phyloP scores from a whole-genome alignment of 2,329 filamentous ascomycete genomes.

The Clarireedia hainanense region DNA sequence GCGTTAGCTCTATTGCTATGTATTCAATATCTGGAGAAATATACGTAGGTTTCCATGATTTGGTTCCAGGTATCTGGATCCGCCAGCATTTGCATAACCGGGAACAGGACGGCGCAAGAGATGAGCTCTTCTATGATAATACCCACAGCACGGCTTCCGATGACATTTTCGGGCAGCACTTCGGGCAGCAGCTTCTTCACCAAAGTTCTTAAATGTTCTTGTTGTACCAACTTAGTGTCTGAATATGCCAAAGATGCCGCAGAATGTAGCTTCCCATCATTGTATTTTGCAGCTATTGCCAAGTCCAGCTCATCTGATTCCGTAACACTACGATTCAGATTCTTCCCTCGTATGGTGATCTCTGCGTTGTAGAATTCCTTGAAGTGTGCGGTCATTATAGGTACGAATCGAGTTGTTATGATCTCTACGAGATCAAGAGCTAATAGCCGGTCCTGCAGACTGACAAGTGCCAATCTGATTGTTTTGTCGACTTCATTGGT shows the following conservation, averaged over 20 bases:
- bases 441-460: slow-evolving; percentile 63
- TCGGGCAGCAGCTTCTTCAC: slow-evolving; percentile 64
- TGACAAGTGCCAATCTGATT: slow-evolving; percentile 64
- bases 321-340: slow-evolving; percentile 82
- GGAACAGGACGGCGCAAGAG: slow-evolving; percentile 82
- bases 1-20: slow-evolving; percentile 9
- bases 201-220: slow-evolving; percentile 78
- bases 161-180: slow-evolving; percentile 64
- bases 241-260: slow-evolving; percentile 77
- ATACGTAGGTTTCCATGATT: slow-evolving; percentile 74
- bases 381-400: slow-evolving; percentile 81
- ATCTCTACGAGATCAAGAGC: slow-evolving; percentile 78
- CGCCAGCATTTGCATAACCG: slow-evolving; percentile 69
- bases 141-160: slow-evolving; percentile 72
- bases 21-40: slow-evolving; percentile 10
- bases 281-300: slow-evolving; percentile 92
- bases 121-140: slow-evolving; percentile 82
- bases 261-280: slow-evolving; percentile 77
- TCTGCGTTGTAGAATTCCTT: slow-evolving; percentile 89
- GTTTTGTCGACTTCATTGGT: slow-evolving; percentile 78
- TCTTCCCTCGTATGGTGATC: slow-evolving; percentile 73
- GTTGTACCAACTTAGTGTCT: slow-evolving; percentile 76
- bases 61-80: slow-evolving; percentile 99
- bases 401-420: slow-evolving; percentile 73
- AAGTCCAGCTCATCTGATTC: slow-evolving; percentile 94